Conservation (phyloP, 495 filamentous ascomycete genomes). For the Neurospora pannonica region DNA sequence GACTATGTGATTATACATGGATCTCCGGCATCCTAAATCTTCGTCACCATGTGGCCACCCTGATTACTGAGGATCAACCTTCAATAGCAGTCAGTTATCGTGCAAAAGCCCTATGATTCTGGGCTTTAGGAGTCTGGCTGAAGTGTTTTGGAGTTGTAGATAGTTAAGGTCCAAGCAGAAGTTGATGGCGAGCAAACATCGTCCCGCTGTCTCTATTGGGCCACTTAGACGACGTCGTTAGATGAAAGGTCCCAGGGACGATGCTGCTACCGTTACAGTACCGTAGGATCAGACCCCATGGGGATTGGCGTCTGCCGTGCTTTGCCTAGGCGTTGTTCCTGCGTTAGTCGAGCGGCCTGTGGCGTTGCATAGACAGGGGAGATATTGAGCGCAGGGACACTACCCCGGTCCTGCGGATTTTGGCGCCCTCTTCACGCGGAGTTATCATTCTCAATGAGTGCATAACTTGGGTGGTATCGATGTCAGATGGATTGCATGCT, state of each 20-base stretch:
- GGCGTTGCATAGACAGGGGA: neutral
- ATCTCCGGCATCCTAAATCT: neutral
- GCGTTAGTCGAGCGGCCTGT: neutral
- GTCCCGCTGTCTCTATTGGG: neutral
- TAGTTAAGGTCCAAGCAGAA: neutral
- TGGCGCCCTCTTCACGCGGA: neutral
- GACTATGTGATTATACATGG: neutral
- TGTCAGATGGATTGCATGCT: neutral
- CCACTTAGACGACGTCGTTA: neutral
- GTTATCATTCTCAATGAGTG: neutral
- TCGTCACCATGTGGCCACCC: neutral
- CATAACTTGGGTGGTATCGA: neutral
- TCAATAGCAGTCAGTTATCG: neutral
- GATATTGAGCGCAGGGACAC: neutral
- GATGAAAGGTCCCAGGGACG: neutral
- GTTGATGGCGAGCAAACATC: neutral
- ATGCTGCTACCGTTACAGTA: neutral
- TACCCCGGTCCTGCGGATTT: neutral
- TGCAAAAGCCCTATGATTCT: neutral
- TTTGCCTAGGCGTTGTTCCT: neutral
- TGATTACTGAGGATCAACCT: neutral
- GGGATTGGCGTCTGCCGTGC: neutral
- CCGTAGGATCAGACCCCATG: neutral
- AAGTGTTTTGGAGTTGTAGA: neutral
- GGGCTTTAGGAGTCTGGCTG: neutral